Evolutionary conservation across 2,329 filamentous ascomycete genomes (phyloP).

Genomic region (Colletotrichum sp.): DNA sequence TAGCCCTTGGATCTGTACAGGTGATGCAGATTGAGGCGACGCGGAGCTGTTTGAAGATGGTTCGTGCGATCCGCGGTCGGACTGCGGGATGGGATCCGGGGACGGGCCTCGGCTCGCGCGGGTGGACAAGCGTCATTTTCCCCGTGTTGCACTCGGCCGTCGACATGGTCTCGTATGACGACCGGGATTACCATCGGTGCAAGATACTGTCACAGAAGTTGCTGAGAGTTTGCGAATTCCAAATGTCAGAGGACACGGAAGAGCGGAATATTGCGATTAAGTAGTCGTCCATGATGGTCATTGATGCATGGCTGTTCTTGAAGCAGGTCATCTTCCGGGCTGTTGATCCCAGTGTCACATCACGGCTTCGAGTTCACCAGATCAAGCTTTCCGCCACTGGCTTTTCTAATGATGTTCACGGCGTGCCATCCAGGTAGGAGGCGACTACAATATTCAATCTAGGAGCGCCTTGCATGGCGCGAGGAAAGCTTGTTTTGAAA

Average conservation of each 20-base stretch:
- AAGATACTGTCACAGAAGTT: not conserved
- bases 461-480: not conserved
- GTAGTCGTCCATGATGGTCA: not conserved
- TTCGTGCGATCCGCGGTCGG: not conserved
- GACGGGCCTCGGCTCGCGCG: not conserved
- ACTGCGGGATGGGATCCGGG: not conserved
- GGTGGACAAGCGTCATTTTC: not conserved
- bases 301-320: not conserved
- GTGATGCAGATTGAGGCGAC: not conserved
- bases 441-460: not conserved
- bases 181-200: not conserved
- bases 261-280: not conserved
- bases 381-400: not conserved
- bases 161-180: not conserved
- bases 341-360: not conserved
- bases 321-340: not conserved
- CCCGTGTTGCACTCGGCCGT: not conserved
- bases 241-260: not conserved
- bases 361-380: not conserved
- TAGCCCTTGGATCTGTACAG: not conserved
- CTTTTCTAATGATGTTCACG: not conserved
- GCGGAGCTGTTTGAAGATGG: not conserved
- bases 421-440: not conserved
- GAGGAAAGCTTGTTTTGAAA: not conserved
- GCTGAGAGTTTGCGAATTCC: not conserved